These are phyloP conservation scores for Anisodus acutangulus DNA, from an alignment of 257 asterid genomes.

Conservation along the genomic window DNA sequence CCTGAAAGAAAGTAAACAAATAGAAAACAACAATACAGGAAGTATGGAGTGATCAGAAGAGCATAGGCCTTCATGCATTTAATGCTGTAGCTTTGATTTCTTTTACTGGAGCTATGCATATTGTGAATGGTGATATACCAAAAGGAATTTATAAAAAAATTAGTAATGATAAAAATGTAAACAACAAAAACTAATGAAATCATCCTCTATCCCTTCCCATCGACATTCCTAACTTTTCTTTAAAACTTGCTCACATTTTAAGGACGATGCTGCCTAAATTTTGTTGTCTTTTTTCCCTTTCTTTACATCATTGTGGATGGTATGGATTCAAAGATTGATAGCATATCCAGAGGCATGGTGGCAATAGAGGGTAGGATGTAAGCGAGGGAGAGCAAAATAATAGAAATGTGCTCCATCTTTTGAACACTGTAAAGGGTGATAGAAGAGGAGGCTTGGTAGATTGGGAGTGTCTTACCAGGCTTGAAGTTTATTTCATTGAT, in stretches of 20 bases:
- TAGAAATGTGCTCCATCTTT: not conserved
- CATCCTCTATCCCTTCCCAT: not conserved
- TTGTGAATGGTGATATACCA: slow-evolving; percentile 19
- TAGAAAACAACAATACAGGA: not conserved
- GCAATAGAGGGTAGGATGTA: not conserved
- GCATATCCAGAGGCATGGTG: not conserved
- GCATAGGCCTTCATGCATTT: slow-evolving; percentile 56
- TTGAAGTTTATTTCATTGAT: not conserved
- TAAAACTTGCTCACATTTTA: not conserved
- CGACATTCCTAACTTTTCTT: not conserved
- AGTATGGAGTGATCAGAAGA: too few relatives aligned
- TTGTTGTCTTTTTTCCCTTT: not conserved
- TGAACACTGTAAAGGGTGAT: not conserved
- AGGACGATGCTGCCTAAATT: not conserved
- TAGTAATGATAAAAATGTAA: too few relatives aligned
- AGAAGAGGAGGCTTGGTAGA: not conserved
- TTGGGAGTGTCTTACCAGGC: not conserved
- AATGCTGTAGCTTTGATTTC: slow-evolving; percentile 69
- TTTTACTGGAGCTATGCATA: slow-evolving; percentile 53
- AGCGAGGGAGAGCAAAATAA: not conserved
- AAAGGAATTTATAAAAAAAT: too few relatives aligned
- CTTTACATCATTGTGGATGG: not conserved
- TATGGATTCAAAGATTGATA: not conserved
- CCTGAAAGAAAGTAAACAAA: not conserved
- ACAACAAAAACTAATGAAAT: too few relatives aligned